Evolutionary conservation across 805 yeast genomes (phyloP).

Genomic region (Hanseniaspora lachancei): DNA sequence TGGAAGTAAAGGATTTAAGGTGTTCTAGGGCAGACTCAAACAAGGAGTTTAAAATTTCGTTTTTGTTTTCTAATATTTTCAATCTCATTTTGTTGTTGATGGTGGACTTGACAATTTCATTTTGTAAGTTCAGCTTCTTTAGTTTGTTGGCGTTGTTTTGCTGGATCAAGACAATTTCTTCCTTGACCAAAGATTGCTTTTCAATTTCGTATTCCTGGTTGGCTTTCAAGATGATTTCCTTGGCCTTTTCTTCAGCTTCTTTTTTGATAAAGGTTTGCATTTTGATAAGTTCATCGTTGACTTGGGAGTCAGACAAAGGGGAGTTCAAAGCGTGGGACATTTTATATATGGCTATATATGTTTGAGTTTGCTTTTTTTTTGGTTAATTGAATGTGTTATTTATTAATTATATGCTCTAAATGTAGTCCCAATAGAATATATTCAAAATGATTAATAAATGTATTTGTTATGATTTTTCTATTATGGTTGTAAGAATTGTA

Average conservation of each 20-base stretch:
- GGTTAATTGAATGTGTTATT: not conserved
- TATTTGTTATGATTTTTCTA: too few species aligned
- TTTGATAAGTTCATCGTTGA: constrained; percentile 86
- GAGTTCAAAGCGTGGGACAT: not conserved
- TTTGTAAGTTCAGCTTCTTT: constrained; percentile 84
- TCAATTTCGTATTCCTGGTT: constrained; percentile 98
- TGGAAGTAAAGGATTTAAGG: constrained; percentile 41
- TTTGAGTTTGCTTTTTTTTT: not conserved
- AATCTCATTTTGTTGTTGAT: constrained; percentile 91
- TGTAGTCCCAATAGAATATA: too few species aligned
- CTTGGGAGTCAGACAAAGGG: constrained; percentile 37
- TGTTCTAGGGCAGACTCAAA: constrained; percentile 55
- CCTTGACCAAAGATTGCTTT: constrained; percentile 85
- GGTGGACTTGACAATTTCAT: constrained; percentile 90
- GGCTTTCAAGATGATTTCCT: constrained; percentile 87
- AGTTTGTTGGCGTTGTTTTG: constrained; percentile 62
- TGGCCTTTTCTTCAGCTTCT: constrained; percentile 98
- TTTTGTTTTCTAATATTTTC: constrained; percentile 75
- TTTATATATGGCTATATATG: not conserved
- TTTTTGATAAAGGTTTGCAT: constrained; percentile 98
- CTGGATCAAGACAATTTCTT: constrained; percentile 83
- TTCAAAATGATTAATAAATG: too few species aligned
- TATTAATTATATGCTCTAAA: too few species aligned
- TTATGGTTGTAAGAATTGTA: not conserved
- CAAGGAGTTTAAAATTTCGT: constrained; percentile 60